Percentiles rank a stretch among this genome's conserved stretches.
Evolutionary conservation across 148 eudicot species (phyloP).

Genomic region (Rheum nobile): DNA sequence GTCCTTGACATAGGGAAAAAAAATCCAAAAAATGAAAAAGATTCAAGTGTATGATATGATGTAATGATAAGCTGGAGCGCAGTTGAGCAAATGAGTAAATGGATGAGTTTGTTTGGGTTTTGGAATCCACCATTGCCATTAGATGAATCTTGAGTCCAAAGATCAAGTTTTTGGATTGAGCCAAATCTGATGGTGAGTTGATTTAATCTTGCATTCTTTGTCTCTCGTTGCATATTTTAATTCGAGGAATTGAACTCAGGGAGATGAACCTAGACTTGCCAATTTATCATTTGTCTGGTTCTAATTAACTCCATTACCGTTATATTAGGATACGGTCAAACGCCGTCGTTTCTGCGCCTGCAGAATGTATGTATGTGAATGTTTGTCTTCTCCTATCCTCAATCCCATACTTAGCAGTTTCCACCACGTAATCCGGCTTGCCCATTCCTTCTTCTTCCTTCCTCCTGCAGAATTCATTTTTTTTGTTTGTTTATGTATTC

Average conservation of each 20-base stretch:
- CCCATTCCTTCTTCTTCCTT: background rate
- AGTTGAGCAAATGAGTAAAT: background rate
- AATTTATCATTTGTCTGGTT: background rate
- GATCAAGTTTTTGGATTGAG: background rate
- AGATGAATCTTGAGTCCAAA: background rate
- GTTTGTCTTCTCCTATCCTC: background rate
- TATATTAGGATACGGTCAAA: background rate
- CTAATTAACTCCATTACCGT: background rate
- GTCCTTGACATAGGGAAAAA: too few relatives aligned
- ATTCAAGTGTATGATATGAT: background rate
- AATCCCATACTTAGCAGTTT: background rate
- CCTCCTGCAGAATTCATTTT: too few relatives aligned
- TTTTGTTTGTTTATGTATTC: background rate
- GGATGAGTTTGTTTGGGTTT: background rate
- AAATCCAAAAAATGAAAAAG: background rate
- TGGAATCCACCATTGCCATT: background rate
- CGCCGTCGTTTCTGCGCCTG: background rate
- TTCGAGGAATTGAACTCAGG: background rate
- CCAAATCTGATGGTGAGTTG: constrained; percentile 1
- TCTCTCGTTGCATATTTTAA: background rate
- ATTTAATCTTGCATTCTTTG: background rate
- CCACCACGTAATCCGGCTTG: background rate
- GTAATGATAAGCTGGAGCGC: background rate
- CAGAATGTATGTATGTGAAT: background rate
- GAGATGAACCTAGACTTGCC: background rate